These are phyloP conservation scores for Vitis rotundifolia DNA, from an alignment of 164 flowering plant species.

Conservation along the genomic window DNA sequence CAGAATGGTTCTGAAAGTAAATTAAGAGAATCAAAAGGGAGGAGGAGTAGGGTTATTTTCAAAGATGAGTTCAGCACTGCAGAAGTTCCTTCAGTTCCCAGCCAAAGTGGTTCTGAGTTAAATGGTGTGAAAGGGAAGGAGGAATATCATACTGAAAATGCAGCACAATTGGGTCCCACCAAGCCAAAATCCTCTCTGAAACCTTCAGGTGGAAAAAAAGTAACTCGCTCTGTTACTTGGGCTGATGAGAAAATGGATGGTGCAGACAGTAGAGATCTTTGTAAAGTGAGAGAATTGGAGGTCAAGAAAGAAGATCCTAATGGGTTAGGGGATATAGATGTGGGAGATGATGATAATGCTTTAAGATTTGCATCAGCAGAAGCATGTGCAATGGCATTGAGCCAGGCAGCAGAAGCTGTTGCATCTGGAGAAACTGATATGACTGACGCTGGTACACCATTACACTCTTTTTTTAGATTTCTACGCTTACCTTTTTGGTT, in stretches of 20 bases:
- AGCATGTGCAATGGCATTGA: conserved; percentile 77
- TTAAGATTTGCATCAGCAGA: conserved; percentile 69
- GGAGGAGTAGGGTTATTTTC: not conserved
- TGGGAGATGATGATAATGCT: conserved; percentile 28
- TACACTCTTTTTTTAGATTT: not conserved
- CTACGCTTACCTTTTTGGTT: not conserved
- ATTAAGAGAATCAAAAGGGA: conserved; percentile 21
- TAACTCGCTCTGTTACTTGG: conserved; percentile 69
- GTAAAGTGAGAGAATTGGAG: conserved; percentile 39
- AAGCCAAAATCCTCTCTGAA: conserved; percentile 61
- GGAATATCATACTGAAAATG: conserved; percentile 17
- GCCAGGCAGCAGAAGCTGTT: conserved; percentile 75
- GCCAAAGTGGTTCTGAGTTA: conserved; percentile 16
- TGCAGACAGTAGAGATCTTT: conserved; percentile 30
- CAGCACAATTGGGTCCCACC: conserved; percentile 20
- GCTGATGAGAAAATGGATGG: conserved; percentile 64
- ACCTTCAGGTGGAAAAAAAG: conserved; percentile 48
- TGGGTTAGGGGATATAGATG: conserved; percentile 9
- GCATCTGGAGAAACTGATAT: conserved; percentile 64
- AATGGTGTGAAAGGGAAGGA: conserved; percentile 16
- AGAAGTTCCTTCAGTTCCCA: conserved; percentile 16
- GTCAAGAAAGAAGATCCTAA: conserved; percentile 17
- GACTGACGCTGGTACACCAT: conserved; percentile 59
- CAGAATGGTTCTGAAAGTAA: conserved; percentile 8
- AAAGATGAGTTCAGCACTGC: conserved; percentile 9